Evolutionary conservation across 1,284 basidiomycete genomes (phyloP), one percentile per base, ranked within the genome.

Genomic region (Ceratobasidium sp.): DNA sequence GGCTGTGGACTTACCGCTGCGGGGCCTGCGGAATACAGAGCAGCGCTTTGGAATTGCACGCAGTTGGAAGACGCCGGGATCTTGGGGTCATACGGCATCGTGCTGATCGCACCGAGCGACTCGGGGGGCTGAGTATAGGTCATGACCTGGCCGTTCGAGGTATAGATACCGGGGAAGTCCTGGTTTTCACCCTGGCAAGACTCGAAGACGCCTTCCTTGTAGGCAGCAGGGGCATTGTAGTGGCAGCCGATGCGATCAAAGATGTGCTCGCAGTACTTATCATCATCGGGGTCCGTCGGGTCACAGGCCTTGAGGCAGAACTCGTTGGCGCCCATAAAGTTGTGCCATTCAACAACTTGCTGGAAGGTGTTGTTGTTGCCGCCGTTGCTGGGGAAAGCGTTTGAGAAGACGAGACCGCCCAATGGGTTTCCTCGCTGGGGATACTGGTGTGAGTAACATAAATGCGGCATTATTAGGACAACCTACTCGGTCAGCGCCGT

Each of bases 231-330:
- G 65, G 80, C 80, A 18, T 78, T 74, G 75, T 87, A 91, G 10
- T 77, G 78, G 77, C 90, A 92, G 0, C 91, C 91, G 71, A 90
- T 86, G 72, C 88, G 86, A 77, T 92, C 90, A 64, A 82, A 87
- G 67, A 85, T 83, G 80, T 90, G 86, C 76, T 88, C 82, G 82
- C 90, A 92, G 76, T 81, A 85, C 48, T 82, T 77, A 80, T 81
- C 82, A 12, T 84, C 85, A 73, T 87, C 83, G n/a, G 83, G 77
- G 34, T 82, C 81, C 23, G 81, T 77, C 0, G 88, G 89, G 76
- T 91, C 88, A 79, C 91, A 92, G n/a, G 82, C 77, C 80, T 87
- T 88, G 75, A 86, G 76, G 79, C 86, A 88, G 80, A 86, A 84
- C 0, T 74, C 32, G 75, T 80, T 79, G n/a, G 82, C 83, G 52